These are phyloP conservation scores for Diutina catenulata DNA, from an alignment of 1,139 yeast genomes.

Conservation along the genomic window DNA sequence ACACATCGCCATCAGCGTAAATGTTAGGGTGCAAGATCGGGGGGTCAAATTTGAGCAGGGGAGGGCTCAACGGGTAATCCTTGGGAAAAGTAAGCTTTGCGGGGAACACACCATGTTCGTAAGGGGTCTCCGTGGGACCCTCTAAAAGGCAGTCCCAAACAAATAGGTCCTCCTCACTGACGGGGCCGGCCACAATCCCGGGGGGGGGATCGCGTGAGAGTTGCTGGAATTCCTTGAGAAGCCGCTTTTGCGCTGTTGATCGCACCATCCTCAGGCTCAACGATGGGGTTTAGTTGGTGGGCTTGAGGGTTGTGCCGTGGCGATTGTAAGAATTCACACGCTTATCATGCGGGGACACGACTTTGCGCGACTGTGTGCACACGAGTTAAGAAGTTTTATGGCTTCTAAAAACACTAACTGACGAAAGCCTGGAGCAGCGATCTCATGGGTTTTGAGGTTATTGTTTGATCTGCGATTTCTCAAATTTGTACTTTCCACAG, in stretches of 20 bases:
- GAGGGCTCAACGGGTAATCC: slow-evolving; percentile 92
- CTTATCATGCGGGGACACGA: too few relatives aligned
- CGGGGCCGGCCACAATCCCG: slow-evolving; percentile 91
- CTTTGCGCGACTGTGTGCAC: too few relatives aligned
- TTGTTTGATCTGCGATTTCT: too few relatives aligned
- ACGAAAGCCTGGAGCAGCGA: too few relatives aligned
- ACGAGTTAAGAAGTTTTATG: too few relatives aligned
- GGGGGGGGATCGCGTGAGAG: slow-evolving; percentile 82
- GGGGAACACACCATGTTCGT: slow-evolving; percentile 87
- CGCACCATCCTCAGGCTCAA: too few relatives aligned
- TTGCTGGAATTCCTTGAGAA: slow-evolving; percentile 82
- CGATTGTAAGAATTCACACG: too few relatives aligned
- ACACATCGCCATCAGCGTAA: slow-evolving; percentile 88
- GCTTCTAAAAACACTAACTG: too few relatives aligned
- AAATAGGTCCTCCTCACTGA: slow-evolving; percentile 68
- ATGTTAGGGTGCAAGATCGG: slow-evolving; percentile 88
- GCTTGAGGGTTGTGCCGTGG: too few relatives aligned
- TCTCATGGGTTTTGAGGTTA: too few relatives aligned
- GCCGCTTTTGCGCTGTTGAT: slow-evolving; percentile 72
- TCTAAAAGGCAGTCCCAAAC: slow-evolving; percentile 86
- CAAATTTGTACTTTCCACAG: too few relatives aligned
- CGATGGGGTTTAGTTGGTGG: too few relatives aligned
- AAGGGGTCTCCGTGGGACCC: slow-evolving; percentile 91
- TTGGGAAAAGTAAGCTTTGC: slow-evolving; percentile 74
- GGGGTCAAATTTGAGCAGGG: slow-evolving; percentile 71